These are phyloP conservation scores for Tulasnella calospora DNA, from an alignment of 768 basidiomycete species.

Conservation along the genomic window DNA sequence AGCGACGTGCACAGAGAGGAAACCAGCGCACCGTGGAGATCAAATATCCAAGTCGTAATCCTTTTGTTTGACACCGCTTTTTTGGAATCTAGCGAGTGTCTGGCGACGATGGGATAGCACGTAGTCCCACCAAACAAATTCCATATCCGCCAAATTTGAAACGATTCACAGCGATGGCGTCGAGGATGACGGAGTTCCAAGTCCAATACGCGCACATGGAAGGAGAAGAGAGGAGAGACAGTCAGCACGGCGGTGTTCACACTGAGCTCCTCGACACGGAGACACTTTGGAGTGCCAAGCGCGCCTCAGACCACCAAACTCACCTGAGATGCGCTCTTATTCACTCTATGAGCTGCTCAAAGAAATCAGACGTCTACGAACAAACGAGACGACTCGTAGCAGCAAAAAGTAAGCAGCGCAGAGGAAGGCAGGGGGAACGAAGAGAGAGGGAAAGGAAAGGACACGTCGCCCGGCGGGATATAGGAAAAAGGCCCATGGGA, in stretches of 20 bases:
- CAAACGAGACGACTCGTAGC: not conserved
- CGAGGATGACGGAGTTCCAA: not conserved
- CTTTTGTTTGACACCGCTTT: not conserved
- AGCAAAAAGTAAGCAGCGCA: not conserved
- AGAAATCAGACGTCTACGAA: not conserved
- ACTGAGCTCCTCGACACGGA: conserved; percentile 1
- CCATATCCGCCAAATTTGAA: not conserved
- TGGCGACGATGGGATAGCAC: not conserved
- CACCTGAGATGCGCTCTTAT: not conserved
- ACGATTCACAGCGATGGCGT: not conserved
- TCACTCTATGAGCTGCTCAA: not conserved
- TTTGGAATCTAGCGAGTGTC: not conserved
- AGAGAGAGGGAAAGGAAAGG: not conserved
- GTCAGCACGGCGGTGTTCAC: not conserved
- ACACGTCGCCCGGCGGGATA: conserved; percentile 9
- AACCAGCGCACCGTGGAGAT: not conserved
- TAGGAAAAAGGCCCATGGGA: not conserved
- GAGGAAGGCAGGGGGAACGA: not conserved
- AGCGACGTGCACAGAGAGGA: not conserved
- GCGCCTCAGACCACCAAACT: not conserved
- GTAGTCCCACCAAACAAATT: not conserved
- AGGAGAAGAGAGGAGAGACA: not conserved
- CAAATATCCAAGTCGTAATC: not conserved
- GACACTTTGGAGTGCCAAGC: not conserved
- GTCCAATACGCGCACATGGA: not conserved